Percentiles rank a stretch among this genome's conserved stretches.
phyloP scores from a whole-genome alignment of 1,139 yeast genomes.

The Casaregolazyma lundiana region DNA sequence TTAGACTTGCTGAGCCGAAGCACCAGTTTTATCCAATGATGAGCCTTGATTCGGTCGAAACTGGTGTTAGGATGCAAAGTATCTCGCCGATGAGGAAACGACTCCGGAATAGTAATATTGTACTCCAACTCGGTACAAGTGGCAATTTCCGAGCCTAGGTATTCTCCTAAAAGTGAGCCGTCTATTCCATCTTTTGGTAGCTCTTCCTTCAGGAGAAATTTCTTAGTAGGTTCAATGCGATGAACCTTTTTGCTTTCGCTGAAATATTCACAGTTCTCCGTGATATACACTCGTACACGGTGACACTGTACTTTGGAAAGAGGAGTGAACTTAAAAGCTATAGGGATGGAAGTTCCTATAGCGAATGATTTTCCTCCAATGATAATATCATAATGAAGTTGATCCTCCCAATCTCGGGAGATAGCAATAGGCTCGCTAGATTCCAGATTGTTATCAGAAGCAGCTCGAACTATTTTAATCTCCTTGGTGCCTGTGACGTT shows the following conservation, averaged over 20 bases:
- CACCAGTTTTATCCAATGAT: slow-evolving; percentile 91
- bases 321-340: slow-evolving; percentile 80
- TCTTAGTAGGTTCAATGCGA: slow-evolving; percentile 82
- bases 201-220: slow-evolving; percentile 74
- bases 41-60: slow-evolving; percentile 69
- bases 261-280: slow-evolving; percentile 87
- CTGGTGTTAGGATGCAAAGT: slow-evolving; percentile 79
- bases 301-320: slow-evolving; percentile 83
- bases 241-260: slow-evolving; percentile 84
- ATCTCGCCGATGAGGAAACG: slow-evolving; percentile 39
- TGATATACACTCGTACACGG: slow-evolving; percentile 74
- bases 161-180: slow-evolving; percentile 36
- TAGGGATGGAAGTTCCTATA: slow-evolving; percentile 75
- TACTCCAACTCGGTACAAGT: slow-evolving; percentile 68
- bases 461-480: slow-evolving; percentile 66
- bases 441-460: slow-evolving; percentile 73
- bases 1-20: slow-evolving; percentile 63
- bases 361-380: slow-evolving; percentile 84
- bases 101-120: slow-evolving; percentile 72
- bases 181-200: slow-evolving; percentile 52
- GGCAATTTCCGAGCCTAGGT: slow-evolving; percentile 36
- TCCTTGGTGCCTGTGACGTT: slow-evolving; percentile 63
- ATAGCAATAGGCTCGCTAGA: slow-evolving; percentile 92
- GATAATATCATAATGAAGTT: slow-evolving; percentile 79
- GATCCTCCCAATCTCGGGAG: slow-evolving; percentile 90